Percentiles rank a stretch among this genome's conserved stretches.
phyloP scores from a whole-genome alignment of 768 basidiomycete genomes.

The Collybia sp. region DNA sequence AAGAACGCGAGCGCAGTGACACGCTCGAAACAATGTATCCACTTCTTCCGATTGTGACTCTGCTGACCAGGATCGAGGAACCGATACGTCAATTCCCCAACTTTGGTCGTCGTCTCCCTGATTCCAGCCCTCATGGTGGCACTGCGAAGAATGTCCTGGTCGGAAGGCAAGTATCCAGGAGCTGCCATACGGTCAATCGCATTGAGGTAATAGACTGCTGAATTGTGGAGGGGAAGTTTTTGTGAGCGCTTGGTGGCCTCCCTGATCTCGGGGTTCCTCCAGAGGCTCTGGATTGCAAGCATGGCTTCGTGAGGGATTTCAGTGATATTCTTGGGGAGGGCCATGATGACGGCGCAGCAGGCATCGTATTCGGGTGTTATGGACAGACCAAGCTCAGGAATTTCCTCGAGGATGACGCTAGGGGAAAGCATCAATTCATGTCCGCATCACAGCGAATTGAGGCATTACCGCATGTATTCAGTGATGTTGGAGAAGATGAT shows the following conservation, averaged over 20 bases:
- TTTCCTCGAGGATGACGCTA: constrained; percentile 88
- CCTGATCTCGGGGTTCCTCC: not conserved
- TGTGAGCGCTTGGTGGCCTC: not conserved
- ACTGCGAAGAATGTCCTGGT: constrained; percentile 92
- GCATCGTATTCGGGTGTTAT: constrained; percentile 69
- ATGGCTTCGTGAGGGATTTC: not conserved
- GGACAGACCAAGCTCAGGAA: constrained; percentile 76
- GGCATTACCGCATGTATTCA: constrained; percentile 84
- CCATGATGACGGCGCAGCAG: constrained; percentile 61
- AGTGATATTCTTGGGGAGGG: not conserved
- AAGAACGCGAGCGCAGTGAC: constrained; percentile 92
- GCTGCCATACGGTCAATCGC: constrained; percentile 63
- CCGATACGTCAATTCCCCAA: constrained; percentile 91
- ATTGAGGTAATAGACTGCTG: not conserved
- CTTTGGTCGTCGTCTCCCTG: constrained; percentile 94
- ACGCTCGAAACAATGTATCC: constrained; percentile 96
- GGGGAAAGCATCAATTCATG: not conserved
- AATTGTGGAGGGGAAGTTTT: not conserved
- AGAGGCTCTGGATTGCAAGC: not conserved
- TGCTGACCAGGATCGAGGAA: constrained; percentile 91
- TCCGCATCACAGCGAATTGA: not conserved
- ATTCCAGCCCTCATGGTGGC: constrained; percentile 98
- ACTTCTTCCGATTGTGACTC: constrained; percentile 86
- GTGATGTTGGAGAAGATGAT: constrained; percentile 93
- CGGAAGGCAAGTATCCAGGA: constrained; percentile 79